Conservation (phyloP, 2,329 filamentous ascomycete species). For the Capronia coronata region DNA sequence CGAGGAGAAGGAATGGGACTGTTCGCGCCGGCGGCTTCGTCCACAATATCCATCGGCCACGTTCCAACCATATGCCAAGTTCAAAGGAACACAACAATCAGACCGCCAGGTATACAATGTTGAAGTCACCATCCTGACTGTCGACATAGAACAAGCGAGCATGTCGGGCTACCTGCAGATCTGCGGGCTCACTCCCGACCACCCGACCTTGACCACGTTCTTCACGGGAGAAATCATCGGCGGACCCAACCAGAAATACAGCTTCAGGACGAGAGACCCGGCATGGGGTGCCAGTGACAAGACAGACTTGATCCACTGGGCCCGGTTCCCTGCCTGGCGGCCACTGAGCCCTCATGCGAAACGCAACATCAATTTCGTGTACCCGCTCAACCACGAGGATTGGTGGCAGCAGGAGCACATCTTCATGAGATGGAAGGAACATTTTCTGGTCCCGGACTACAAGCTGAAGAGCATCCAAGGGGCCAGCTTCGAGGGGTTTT, state of each 20-base stretch:
- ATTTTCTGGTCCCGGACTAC: conserved; percentile 94
- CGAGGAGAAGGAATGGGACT: conserved; percentile 21
- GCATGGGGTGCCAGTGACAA: conserved; percentile 89
- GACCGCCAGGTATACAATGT: conserved; percentile 92
- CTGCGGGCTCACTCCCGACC: conserved; percentile 93
- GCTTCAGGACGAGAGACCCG: conserved; percentile 83
- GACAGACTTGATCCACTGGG: conserved; percentile 89
- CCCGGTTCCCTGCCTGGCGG: conserved; percentile 78
- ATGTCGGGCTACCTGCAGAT: conserved; percentile 93
- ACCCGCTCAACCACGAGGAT: conserved; percentile 43
- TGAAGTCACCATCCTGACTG: conserved; percentile 93
- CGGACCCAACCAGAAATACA: conserved; percentile 61
- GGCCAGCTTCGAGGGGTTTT: conserved; percentile 96
- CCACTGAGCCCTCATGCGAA: conserved; percentile 63
- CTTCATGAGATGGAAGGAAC: conserved; percentile 99
- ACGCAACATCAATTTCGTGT: conserved; percentile 28
- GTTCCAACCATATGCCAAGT: conserved; percentile 78
- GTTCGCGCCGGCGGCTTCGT: conserved; percentile 36
- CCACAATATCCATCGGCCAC: conserved; percentile 79
- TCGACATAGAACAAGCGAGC: conserved; percentile 89
- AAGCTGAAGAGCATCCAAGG: conserved; percentile 83
- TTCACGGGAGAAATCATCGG: conserved; percentile 98
- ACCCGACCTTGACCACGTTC: conserved; percentile 95
- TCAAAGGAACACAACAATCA: conserved; percentile 84
- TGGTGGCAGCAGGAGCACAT: conserved; percentile 68